Conservation (phyloP, 352 stramenopile species). For the Phytophthora fragariaefolia region DNA sequence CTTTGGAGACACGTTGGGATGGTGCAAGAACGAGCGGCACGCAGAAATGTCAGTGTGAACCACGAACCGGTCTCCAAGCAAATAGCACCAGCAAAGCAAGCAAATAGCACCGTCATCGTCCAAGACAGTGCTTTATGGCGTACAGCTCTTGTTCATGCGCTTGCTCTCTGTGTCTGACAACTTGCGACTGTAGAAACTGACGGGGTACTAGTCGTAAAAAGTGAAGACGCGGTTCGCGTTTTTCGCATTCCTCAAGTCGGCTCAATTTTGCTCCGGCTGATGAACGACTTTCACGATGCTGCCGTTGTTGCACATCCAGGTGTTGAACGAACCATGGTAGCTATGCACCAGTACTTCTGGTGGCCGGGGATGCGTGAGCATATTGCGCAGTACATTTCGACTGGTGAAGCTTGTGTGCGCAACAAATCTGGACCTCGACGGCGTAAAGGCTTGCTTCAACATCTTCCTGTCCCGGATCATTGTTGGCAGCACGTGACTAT, state of each 20-base stretch:
- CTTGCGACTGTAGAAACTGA: constrained; percentile 10
- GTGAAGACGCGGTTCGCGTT: not conserved
- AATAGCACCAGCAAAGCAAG: no score
- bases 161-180: constrained; percentile 8
- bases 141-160: not conserved
- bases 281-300: constrained; percentile 13
- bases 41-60: constrained; percentile 9
- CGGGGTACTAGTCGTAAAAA: constrained; percentile 2
- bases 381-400: not conserved
- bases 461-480: not conserved
- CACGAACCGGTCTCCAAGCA: constrained; percentile 5
- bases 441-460: not conserved
- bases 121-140: not conserved
- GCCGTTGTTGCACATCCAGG: constrained; percentile 3
- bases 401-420: not conserved
- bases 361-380: constrained; percentile 1
- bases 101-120: constrained; percentile 1
- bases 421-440: not conserved
- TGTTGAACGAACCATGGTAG: constrained; percentile 3
- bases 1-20: constrained; percentile 4
- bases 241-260: constrained; percentile 5
- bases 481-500: constrained; percentile 5
- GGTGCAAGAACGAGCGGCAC: constrained; percentile 6
- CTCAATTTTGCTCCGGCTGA: constrained; percentile 4
- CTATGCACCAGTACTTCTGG: constrained; percentile 7